phyloP scores from a whole-genome alignment of 202 grass and related monocot species.

The Zoysia matrella region DNA sequence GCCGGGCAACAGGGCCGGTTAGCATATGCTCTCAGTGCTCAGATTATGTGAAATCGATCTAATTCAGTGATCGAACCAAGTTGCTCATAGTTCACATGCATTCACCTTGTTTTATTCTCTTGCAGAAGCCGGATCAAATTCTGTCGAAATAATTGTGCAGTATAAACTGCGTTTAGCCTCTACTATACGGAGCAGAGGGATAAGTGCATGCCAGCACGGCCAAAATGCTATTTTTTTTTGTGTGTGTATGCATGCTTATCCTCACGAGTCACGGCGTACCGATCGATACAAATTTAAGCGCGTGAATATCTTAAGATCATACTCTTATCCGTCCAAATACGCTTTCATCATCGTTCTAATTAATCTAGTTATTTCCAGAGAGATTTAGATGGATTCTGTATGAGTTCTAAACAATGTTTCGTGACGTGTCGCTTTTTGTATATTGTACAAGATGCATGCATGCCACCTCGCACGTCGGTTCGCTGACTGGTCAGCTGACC shows the following conservation, averaged over 20 bases:
- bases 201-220: conserved; percentile 10
- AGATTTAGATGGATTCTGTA: neutral
- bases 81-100: conserved; percentile 26
- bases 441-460: neutral
- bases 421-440: neutral
- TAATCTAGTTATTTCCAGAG: neutral
- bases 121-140: neutral
- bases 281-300: neutral
- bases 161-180: neutral
- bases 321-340: conserved; percentile 37
- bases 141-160: neutral
- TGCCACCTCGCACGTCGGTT: neutral
- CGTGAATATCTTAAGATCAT: conserved; percentile 22
- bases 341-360: conserved; percentile 27
- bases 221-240: conserved; percentile 39
- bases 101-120: conserved; percentile 14
- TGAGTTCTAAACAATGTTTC: neutral
- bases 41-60: neutral
- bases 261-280: neutral
- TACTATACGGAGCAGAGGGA: neutral
- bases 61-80: neutral
- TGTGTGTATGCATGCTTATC: conserved; percentile 31
- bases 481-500: neutral
- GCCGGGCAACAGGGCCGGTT: neutral
- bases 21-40: neutral